A percentile compares a stretch with the other conserved stretches of the same genome.
Conservation (phyloP, 306 rosid species). For the peach (Prunus persica) region Prunus_persica_NCBIv2 NC_034012.1:2269501-2270000, state of each 20-base stretch:
- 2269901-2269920: background rate
- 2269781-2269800: conserved; percentile 75
- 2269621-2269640: background rate
- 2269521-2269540: background rate
- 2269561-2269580: background rate
- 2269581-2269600: background rate
- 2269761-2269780: conserved; percentile 66
- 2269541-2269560: background rate
- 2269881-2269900: conserved; percentile 22
- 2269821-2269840: conserved; percentile 47
- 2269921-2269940: background rate
- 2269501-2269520: no score
- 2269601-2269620: background rate
- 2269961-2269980: background rate
- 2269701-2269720: conserved; percentile 41
- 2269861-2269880: conserved; percentile 82
- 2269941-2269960: background rate
- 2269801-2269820: conserved; percentile 62
- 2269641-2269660: background rate
- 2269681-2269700: conserved; percentile 52
- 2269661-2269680: background rate
- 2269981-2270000: background rate
- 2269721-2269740: conserved; percentile 50
- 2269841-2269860: conserved; percentile 61
- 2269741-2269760: conserved; percentile 60